These are phyloP conservation scores for Syzygium syzygioides DNA, from an alignment of 441 rosid genomes.

Conservation along the genomic window DNA sequence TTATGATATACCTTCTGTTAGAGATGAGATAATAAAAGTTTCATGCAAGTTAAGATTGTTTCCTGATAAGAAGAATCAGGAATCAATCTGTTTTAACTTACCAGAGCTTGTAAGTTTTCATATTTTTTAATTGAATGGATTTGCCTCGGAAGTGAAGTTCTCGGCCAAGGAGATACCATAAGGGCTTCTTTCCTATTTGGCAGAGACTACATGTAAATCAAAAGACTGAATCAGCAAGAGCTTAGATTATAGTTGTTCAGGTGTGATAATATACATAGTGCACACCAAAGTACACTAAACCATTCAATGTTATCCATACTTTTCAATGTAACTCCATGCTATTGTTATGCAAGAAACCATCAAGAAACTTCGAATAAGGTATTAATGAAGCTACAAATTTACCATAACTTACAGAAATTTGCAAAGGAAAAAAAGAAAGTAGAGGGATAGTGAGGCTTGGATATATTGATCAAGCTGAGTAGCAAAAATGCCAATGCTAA, in stretches of 20 bases:
- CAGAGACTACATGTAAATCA: slow-evolving; percentile 54
- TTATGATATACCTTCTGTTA: neutral
- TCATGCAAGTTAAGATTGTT: neutral
- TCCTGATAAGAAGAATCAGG: neutral
- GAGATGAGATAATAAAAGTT: neutral
- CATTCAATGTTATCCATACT: neutral
- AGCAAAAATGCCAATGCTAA: neutral
- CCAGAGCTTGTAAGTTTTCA: slow-evolving; percentile 88
- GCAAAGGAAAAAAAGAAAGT: neutral
- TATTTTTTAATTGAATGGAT: slow-evolving; percentile 56
- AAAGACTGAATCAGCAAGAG: neutral
- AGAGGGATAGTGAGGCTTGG: neutral
- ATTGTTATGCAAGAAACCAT: neutral
- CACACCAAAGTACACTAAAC: neutral
- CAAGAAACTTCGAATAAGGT: neutral
- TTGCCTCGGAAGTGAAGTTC: slow-evolving; percentile 64
- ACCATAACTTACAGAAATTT: neutral
- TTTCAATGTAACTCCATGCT: neutral
- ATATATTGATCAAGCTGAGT: neutral
- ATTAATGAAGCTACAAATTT: neutral
- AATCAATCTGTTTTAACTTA: slow-evolving; percentile 22
- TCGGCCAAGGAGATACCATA: slow-evolving; percentile 87
- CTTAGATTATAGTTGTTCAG: neutral
- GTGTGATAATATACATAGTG: neutral
- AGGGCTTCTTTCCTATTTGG: slow-evolving; percentile 72